These are phyloP conservation scores for Phytopythium sindhum DNA, from an alignment of 352 stramenopile species.

Conservation along the genomic window DNA sequence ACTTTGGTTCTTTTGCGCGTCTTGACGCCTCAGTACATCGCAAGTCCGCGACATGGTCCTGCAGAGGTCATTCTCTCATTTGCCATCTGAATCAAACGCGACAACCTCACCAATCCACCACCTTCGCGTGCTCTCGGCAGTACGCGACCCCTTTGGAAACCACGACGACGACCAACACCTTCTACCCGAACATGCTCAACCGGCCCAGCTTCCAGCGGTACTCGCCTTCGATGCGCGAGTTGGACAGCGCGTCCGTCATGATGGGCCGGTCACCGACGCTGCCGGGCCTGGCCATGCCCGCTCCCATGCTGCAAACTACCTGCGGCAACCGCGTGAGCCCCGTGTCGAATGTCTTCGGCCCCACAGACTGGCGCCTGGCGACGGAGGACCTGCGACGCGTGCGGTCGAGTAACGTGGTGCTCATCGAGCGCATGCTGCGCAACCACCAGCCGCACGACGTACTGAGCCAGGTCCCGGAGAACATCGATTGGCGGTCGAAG, in stretches of 20 bases:
- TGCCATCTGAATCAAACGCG: not conserved
- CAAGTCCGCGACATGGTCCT: not conserved
- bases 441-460: constrained; percentile 60
- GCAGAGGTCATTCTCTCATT: constrained; percentile 3
- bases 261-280: constrained; percentile 7
- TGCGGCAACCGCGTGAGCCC: constrained; percentile 6
- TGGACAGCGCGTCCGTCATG: constrained; percentile 26
- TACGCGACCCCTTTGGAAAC: constrained; percentile 3
- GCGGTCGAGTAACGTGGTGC: constrained; percentile 40
- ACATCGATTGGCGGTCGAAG: constrained; percentile 57
- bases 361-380: constrained; percentile 31
- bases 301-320: not conserved
- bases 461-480: constrained; percentile 54
- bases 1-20: constrained; percentile 3
- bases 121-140: not conserved
- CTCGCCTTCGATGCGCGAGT: constrained; percentile 43
- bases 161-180: constrained; percentile 22
- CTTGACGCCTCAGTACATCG: not conserved
- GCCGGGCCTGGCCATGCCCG: constrained; percentile 2
- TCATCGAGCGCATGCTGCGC: constrained; percentile 59
- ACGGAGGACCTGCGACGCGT: constrained; percentile 44
- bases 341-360: not conserved
- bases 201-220: constrained; percentile 52
- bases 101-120: not conserved
- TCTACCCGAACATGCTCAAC: constrained; percentile 43